Evolutionary conservation across 202 grass and related monocot genomes (phyloP), one percentile per base, ranked within the genome.

Genomic region (Panicum hallii): DNA sequence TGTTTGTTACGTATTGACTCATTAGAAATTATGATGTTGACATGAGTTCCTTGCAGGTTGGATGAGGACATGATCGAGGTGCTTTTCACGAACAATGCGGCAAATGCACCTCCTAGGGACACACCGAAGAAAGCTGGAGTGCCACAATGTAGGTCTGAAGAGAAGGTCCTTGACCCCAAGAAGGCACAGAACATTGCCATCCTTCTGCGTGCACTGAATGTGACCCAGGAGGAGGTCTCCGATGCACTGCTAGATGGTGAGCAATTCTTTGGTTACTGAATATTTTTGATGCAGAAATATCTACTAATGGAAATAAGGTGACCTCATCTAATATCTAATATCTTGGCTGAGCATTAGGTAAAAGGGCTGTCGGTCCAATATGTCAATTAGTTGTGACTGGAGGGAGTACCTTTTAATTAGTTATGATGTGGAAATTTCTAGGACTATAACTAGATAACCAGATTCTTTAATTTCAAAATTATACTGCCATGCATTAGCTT

Each of bases 101-200:
- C 89, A 47, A 55, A 68, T 9, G 26, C 70, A 9, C 9, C 79
- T 15, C 70, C 87, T 9, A 22, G 49, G 78, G 88, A 94, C 22
- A 46, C 34, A 17, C 77, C 70, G 1, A 96, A 46, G 77, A 94
- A 86, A 87, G 45, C 76, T n/a, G 79, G 74, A 47, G 17, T 88
- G 38, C 23, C 88, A 8, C 70, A 83, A 11, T 90, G 82, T 47
- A 90, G 88, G 80, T 82, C 86, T 69, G 91, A 95, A 84, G 88
- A 93, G 74, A 94, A 90, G 88, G 90, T 99, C 34, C 86, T 96
- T 38, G 96, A 99, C 54, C 91, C 91, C 4, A 95, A 99, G 75
- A 99, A 94, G 89, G 94, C 93, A 28, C 90, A 99, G 72, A 99
- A 94, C 78, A 94, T 99, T 82, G 93, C 97, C 46, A 99, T 99